Evolutionary conservation across 371 early-diverging fungal species (phyloP).

Genomic region (Cokeromyces recurvatus): DNA sequence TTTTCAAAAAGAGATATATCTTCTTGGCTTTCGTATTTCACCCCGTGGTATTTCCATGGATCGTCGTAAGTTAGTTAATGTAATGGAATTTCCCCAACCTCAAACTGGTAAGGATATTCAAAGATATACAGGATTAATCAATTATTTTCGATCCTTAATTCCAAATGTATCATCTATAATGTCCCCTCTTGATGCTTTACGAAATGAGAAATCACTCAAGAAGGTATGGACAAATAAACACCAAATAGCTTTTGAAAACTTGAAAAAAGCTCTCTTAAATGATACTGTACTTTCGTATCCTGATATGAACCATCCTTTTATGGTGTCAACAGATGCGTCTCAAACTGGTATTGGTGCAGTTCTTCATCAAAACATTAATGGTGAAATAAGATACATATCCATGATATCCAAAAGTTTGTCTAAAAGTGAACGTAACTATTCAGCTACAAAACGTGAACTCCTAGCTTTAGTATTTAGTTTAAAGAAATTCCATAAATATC

Average conservation of each 20-base stretch:
- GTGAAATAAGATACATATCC: neutral
- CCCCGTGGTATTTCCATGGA: slow-evolving; percentile 9
- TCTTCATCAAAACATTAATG: neutral
- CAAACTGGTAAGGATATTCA: slow-evolving; percentile 1
- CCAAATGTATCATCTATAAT: slow-evolving; percentile 8
- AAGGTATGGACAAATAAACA: neutral
- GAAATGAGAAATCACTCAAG: too few relatives aligned
- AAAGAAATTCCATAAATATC: slow-evolving; percentile 15
- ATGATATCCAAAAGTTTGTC: neutral
- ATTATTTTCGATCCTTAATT: slow-evolving; percentile 18
- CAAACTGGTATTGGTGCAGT: neutral
- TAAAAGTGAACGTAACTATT: slow-evolving; percentile 1
- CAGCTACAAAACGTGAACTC: neutral
- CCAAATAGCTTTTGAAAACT: neutral
- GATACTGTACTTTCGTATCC: slow-evolving; percentile 3
- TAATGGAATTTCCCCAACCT: slow-evolving; percentile 5
- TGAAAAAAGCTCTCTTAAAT: neutral
- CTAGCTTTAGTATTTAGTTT: slow-evolving; percentile 10
- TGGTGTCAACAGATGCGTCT: slow-evolving; percentile 29
- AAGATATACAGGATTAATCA: slow-evolving; percentile 15
- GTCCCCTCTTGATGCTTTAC: slow-evolving; percentile 16
- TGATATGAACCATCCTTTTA: slow-evolving; percentile 17
- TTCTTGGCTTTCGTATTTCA: slow-evolving; percentile 14
- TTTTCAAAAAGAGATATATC: neutral
- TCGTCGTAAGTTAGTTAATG: slow-evolving; percentile 5